A percentile compares a stretch with the other conserved stretches of the same genome.
These are phyloP conservation scores for Sextonia rubra DNA, from an alignment of 164 flowering plant genomes.

Conservation along the genomic window DNA sequence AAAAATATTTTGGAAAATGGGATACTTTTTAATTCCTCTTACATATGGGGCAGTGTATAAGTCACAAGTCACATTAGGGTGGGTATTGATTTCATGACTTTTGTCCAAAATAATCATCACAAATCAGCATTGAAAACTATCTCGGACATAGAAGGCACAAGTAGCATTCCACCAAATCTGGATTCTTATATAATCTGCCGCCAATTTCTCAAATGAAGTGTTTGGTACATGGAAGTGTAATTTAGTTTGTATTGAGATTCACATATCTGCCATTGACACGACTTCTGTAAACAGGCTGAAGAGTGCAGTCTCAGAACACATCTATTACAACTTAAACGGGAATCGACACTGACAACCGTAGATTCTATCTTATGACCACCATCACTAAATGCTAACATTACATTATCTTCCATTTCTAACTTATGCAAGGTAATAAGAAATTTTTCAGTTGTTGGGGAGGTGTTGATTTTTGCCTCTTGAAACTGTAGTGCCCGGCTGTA, in stretches of 20 bases:
- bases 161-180: not conserved
- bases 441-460: constrained; percentile 2
- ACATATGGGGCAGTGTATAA: not conserved
- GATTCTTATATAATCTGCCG: too few species aligned
- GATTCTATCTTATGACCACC: constrained; percentile 17
- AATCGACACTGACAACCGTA: constrained; percentile 26
- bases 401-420: constrained; percentile 9
- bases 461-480: constrained; percentile 8
- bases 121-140: not conserved
- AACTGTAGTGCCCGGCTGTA: constrained; percentile 8
- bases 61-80: not conserved
- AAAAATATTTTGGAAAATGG: not conserved
- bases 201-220: not conserved
- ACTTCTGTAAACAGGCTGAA: constrained; percentile 43
- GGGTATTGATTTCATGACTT: not conserved
- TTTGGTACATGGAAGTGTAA: not conserved
- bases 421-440: constrained; percentile 4
- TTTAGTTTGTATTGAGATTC: not conserved
- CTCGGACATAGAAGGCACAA: not conserved
- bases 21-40: not conserved
- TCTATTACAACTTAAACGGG: constrained; percentile 42
- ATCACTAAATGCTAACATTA: constrained; percentile 17
- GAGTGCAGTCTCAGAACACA: constrained; percentile 68
- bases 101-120: not conserved
- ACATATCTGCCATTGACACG: not conserved